Conservation (phyloP, 768 basidiomycete genomes). For the Mycena venus region DNA sequence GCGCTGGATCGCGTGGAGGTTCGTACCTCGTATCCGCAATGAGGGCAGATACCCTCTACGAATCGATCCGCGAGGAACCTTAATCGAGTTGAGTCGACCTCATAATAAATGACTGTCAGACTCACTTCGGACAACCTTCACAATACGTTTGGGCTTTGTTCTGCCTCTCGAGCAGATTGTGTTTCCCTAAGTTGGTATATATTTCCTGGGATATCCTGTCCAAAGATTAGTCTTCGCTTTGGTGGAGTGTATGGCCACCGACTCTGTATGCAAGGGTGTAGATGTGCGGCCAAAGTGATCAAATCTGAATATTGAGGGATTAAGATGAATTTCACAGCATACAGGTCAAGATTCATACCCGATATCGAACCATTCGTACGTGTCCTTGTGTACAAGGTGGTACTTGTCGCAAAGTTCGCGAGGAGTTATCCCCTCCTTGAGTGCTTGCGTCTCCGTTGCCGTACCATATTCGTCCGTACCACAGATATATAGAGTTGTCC, state of each 20-base stretch:
- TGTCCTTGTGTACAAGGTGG: slow-evolving; percentile 87
- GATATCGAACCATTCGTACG: slow-evolving; percentile 98
- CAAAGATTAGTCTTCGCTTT: not conserved
- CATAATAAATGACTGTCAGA: not conserved
- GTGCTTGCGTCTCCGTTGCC: slow-evolving; percentile 96
- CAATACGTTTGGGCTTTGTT: slow-evolving; percentile 95
- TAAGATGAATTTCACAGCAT: slow-evolving; percentile 3
- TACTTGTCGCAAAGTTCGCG: slow-evolving; percentile 92
- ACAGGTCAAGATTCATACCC: slow-evolving; percentile 64
- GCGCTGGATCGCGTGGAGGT: not conserved
- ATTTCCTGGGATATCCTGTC: slow-evolving; percentile 90
- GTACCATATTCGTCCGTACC: slow-evolving; percentile 99
- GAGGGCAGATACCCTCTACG: slow-evolving; percentile 97
- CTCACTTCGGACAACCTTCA: slow-evolving; percentile 88
- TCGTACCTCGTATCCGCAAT: slow-evolving; percentile 87
- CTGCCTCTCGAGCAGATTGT: slow-evolving; percentile 84
- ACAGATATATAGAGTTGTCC: slow-evolving; percentile 93
- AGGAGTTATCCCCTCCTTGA: slow-evolving; percentile 88
- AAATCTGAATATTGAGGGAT: slow-evolving; percentile 67
- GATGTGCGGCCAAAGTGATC: slow-evolving; percentile 98
- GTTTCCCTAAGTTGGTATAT: slow-evolving; percentile 85
- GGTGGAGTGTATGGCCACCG: slow-evolving; percentile 37
- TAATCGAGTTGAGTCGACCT: not conserved
- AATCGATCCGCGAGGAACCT: slow-evolving; percentile 97
- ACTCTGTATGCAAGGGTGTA: slow-evolving; percentile 91